A percentile compares a stretch with the other conserved stretches of the same genome.
Evolutionary conservation across 352 stramenopile species (phyloP).

Genomic region (Globisporangium barbulae): DNA sequence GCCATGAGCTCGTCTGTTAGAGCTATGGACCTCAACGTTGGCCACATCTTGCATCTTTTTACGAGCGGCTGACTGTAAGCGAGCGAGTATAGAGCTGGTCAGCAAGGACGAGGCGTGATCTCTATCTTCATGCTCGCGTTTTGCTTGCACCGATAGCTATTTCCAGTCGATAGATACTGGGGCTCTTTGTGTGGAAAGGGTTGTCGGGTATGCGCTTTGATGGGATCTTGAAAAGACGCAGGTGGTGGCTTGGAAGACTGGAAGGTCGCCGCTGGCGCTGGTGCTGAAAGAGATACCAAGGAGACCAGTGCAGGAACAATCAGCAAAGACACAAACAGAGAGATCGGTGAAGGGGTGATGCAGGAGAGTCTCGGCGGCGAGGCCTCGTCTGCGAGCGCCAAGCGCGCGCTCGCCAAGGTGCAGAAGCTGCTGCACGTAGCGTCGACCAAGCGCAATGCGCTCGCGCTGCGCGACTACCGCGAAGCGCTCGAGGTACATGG

Average conservation of each 20-base stretch:
- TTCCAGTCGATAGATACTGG: background rate
- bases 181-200: no score
- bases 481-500: slow-evolving; percentile 47
- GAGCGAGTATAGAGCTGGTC: no score
- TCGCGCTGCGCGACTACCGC: slow-evolving; percentile 58
- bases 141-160: background rate
- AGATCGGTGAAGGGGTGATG: slow-evolving; percentile 23
- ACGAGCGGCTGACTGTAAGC: no score
- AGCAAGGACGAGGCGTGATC: background rate
- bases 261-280: background rate
- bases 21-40: no score
- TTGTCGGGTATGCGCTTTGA: background rate
- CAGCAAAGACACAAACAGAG: background rate
- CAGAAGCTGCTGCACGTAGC: slow-evolving; percentile 62
- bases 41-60: no score
- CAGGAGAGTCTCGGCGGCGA: slow-evolving; percentile 48
- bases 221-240: background rate
- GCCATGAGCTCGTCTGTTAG: no score
- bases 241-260: no score
- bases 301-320: background rate
- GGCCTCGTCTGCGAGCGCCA: slow-evolving; percentile 32
- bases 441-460: slow-evolving; percentile 42
- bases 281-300: background rate
- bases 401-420: slow-evolving; percentile 50
- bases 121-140: background rate